phyloP scores from a whole-genome alignment of 805 yeast species.

The Starmerella kuoi region DNA sequence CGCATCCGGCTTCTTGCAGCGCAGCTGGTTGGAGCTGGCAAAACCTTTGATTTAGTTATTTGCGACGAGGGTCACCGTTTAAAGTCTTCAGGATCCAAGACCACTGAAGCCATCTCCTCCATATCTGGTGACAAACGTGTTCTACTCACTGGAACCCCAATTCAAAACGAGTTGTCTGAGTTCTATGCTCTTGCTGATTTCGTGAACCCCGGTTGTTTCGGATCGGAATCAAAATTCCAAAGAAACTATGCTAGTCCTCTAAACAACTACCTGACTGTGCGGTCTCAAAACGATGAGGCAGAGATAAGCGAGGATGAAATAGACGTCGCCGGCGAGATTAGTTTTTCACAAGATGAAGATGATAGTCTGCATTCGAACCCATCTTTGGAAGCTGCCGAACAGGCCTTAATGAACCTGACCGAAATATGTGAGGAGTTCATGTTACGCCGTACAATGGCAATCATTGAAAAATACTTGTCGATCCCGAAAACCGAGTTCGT shows the following conservation, averaged over 20 bases:
- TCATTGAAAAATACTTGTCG: slow-evolving; percentile 43
- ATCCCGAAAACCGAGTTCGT: slow-evolving; percentile 64
- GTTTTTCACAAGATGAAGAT: slow-evolving; percentile 23
- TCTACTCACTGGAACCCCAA: slow-evolving; percentile 78
- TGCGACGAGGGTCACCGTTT: slow-evolving; percentile 95
- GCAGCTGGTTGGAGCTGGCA: slow-evolving; percentile 1
- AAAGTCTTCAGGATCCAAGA: slow-evolving; percentile 62
- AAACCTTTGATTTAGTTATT: slow-evolving; percentile 51
- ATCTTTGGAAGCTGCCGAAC: slow-evolving; percentile 39
- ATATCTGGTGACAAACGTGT: slow-evolving; percentile 47
- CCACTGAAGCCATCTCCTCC: slow-evolving; percentile 47
- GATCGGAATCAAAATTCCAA: slow-evolving; percentile 39
- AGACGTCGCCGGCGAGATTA: background rate
- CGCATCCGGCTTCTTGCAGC: slow-evolving; percentile 42
- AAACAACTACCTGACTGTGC: slow-evolving; percentile 1
- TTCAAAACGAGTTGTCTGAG: slow-evolving; percentile 81
- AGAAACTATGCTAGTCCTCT: slow-evolving; percentile 58
- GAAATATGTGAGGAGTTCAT: slow-evolving; percentile 52
- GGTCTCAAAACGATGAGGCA: background rate
- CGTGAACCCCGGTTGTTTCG: slow-evolving; percentile 72
- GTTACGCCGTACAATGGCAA: slow-evolving; percentile 55
- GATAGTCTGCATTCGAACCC: slow-evolving; percentile 28
- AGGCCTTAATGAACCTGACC: slow-evolving; percentile 50
- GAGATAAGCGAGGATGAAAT: background rate
- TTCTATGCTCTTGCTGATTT: slow-evolving; percentile 72